phyloP scores from a whole-genome alignment of 2,329 filamentous ascomycete genomes.

The Teratosphaeria epicoccoides region DNA sequence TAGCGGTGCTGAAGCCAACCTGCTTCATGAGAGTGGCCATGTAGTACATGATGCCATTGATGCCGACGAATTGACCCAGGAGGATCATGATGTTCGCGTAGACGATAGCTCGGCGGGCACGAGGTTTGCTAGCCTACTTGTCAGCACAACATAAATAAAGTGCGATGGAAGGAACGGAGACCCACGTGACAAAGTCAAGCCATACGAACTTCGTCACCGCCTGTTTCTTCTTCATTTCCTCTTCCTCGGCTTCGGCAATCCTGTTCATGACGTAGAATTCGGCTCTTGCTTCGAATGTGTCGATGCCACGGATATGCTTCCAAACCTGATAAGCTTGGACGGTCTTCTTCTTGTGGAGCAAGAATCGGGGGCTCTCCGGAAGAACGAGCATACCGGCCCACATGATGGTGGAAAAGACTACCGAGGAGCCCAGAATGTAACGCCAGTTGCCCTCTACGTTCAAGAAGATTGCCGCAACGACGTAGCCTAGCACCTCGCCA shows the following conservation, averaged over 20 bases:
- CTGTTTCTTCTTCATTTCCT: slow-evolving; percentile 39
- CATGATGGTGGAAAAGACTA: slow-evolving; percentile 58
- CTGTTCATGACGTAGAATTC: slow-evolving; percentile 67
- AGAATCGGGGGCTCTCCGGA: slow-evolving; percentile 57
- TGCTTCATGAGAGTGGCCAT: slow-evolving; percentile 57
- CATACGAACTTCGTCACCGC: slow-evolving; percentile 51
- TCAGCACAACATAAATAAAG: background rate
- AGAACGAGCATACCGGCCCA: slow-evolving; percentile 54
- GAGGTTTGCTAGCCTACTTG: slow-evolving; percentile 37
- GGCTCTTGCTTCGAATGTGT: slow-evolving; percentile 47
- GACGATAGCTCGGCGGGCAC: slow-evolving; percentile 54
- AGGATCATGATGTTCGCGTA: slow-evolving; percentile 63
- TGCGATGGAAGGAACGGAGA: background rate
- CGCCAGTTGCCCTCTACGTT: slow-evolving; percentile 63
- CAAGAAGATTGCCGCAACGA: slow-evolving; percentile 61
- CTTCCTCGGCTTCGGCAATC: slow-evolving; percentile 44
- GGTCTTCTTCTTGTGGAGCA: slow-evolving; percentile 55
- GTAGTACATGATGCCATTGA: slow-evolving; percentile 62
- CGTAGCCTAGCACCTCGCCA: slow-evolving; percentile 63
- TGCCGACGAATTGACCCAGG: slow-evolving; percentile 59
- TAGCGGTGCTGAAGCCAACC: slow-evolving; percentile 53
- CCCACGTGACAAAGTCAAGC: slow-evolving; percentile 65
- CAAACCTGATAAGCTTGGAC: slow-evolving; percentile 58
- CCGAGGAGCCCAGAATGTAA: slow-evolving; percentile 61
- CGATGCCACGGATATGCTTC: slow-evolving; percentile 58